Conservation (phyloP, 441 rosid species). For the Corymbia calophylla region DNA sequence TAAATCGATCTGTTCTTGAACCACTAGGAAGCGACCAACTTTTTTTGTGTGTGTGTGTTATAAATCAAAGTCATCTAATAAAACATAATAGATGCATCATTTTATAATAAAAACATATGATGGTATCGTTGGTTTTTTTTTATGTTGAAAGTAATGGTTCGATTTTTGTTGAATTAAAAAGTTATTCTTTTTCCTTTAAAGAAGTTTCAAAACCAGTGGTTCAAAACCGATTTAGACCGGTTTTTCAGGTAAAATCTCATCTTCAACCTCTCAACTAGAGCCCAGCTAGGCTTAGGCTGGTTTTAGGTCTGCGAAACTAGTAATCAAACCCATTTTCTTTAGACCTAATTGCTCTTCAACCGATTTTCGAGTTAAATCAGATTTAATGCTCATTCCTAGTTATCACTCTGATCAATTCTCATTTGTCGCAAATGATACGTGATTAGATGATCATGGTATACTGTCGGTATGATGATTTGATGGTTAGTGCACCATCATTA, state of each 20-base stretch:
- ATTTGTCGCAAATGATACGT: background rate
- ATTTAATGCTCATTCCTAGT: background rate
- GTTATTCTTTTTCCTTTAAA: background rate
- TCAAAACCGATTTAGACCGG: rapidly evolving
- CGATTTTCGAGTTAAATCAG: rapidly evolving
- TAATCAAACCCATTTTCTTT: background rate
- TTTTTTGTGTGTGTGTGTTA: background rate
- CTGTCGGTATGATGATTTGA: background rate
- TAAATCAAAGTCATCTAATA: background rate
- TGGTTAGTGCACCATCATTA: background rate
- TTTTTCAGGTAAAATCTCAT: rapidly evolving
- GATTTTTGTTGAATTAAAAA: background rate
- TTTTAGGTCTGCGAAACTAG: rapidly evolving
- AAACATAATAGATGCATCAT: background rate
- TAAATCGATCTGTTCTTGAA: rapidly evolving
- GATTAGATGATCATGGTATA: background rate
- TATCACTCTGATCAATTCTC: background rate
- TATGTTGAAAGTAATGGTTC: background rate
- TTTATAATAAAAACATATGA: rapidly evolving
- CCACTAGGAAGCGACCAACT: background rate
- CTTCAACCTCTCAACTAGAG: background rate
- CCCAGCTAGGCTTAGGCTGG: background rate
- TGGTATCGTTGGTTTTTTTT: background rate
- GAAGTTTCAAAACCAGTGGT: rapidly evolving
- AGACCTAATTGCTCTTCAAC: rapidly evolving